Base-by-base conservation (phyloP, 2,329 filamentous ascomycete genomes). In the Monosporascus ibericus region DNA sequence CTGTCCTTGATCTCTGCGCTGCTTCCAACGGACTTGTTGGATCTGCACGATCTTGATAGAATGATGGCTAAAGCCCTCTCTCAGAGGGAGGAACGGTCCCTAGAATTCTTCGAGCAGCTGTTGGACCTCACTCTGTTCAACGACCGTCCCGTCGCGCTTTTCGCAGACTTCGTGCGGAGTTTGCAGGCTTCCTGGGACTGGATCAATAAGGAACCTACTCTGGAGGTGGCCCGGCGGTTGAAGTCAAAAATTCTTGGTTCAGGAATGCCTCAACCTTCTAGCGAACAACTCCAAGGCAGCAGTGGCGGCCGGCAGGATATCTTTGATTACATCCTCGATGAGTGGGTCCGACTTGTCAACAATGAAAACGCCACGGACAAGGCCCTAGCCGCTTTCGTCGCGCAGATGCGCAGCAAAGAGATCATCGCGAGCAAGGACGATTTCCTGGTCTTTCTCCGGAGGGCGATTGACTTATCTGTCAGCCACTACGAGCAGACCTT, bases 241-340 rank as follows among this genome's bases (percentile, higher is more conserved):
- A 87, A 92, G 66, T 74, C 76, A 68, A 90, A 74, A 72, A 80
- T 73, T 18, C 59, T 74, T 40, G 69, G 71, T 42, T 71, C 76
- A 3, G 69, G 70, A 2, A 59, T 75, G 6, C 60, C 70, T 3
- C 70, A 72, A 38, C 67, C 71, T 7, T 56, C 66, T 55, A 67
- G 74, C 69, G 77, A 51, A 69, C 77, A 76, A 30, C 2, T 27
- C n/a, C 82, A 79, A 22, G 81, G 86, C 52, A 78, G 82, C 48
- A 71, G 75, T 17, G 68, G 73, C 39, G 76, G 81, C 34, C 85
- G 85, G 60, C 83, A 85, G 56, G 90, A 95, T 56, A 90, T 96
- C 68, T 84, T 95, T 71, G 90, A 95, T 61, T 97, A 99, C 66
- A 80, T 96, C 20, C 96, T 99, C 64, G 91, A 92, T 44, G 94